Conservation (phyloP, 2,329 filamentous ascomycete genomes). For the Botryotinia convoluta region DNA sequence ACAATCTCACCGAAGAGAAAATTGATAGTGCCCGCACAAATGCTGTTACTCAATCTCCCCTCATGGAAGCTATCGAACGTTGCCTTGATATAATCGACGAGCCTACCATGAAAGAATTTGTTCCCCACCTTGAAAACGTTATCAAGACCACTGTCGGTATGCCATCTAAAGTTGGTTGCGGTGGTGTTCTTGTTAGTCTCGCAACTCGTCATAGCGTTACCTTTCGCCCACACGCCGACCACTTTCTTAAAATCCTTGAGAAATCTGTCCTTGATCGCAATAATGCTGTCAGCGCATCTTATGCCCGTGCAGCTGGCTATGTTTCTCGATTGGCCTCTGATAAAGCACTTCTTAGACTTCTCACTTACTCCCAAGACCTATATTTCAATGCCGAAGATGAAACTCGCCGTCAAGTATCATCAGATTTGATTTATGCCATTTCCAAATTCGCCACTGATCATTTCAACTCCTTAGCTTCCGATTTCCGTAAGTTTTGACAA, state of each 20-base stretch:
- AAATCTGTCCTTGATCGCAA: constrained; percentile 87
- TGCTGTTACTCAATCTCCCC: constrained; percentile 79
- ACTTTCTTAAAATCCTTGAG: constrained; percentile 73
- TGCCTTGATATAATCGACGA: constrained; percentile 82
- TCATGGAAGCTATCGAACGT: constrained; percentile 89
- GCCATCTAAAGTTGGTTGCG: constrained; percentile 90
- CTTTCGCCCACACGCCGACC: constrained; percentile 71
- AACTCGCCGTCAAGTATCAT: constrained; percentile 68
- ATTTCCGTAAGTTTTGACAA: constrained; percentile 44
- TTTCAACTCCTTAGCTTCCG: constrained; percentile 72
- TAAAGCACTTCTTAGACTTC: constrained; percentile 50
- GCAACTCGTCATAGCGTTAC: constrained; percentile 75
- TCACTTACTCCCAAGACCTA: constrained; percentile 56
- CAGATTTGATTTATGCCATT: constrained; percentile 78
- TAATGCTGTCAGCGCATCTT: constrained; percentile 86
- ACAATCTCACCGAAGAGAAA: constrained; percentile 81
- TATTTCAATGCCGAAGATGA: constrained; percentile 85
- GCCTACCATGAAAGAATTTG: constrained; percentile 70
- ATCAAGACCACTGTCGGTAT: constrained; percentile 87
- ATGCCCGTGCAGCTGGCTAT: constrained; percentile 84
- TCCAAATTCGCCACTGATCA: constrained; percentile 86
- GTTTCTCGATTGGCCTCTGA: constrained; percentile 62
- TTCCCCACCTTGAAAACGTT: constrained; percentile 68
- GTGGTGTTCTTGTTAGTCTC: constrained; percentile 78
- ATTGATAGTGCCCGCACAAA: constrained; percentile 84